Base-by-base conservation (phyloP, 2,329 filamentous ascomycete species). In the Hypoxylon sp. region DNA sequence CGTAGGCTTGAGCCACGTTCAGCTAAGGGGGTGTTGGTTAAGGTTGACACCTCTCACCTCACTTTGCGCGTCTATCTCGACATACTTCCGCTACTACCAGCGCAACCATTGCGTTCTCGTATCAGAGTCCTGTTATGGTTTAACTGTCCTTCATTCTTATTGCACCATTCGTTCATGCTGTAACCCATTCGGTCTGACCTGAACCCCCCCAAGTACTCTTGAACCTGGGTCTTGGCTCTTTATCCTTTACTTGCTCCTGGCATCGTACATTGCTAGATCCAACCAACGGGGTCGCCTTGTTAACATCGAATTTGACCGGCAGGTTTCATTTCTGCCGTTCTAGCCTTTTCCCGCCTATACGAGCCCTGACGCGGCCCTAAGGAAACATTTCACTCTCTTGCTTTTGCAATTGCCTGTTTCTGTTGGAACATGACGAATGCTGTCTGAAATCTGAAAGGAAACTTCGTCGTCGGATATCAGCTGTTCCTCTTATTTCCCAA, bases 301-400 rank as follows among this genome's bases (percentile, higher is more conserved):
- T 70, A 70, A 72, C 63, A 56, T 67, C 67, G 64, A 71, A 75
- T 76, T 74, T 70, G 71, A 68, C 74, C 76, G 76, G 76, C 76
- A 77, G 73, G 76, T 77, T 76, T 74, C 75, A 77, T 77, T 78
- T 74, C 71, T 75, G 62, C 75, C 75, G 74, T 72, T 73, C 73
- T 72, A 77, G 74, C 72, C 72, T 75, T 74, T 76, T 74, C 64
- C 75, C 73, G 74, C 72, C 70, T 73, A 75, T 75, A 77, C 76
- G 76, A 76, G 72, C 73, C 61, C 72, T 72, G 72, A 72, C 71
- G 68, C 75, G 73, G 69, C 74, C 73, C 60, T 71, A 63, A 66
- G 66, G 64, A 64, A 61, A 67, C 64, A 59, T 70, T 70, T 72
- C 68, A 61, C 51, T 53, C 57, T 33, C 35, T 71, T 55, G 63